Percentiles rank a stretch among this genome's conserved stretches.
Conservation (phyloP, 139 green algal species). For the Chlorella sp. region DNA sequence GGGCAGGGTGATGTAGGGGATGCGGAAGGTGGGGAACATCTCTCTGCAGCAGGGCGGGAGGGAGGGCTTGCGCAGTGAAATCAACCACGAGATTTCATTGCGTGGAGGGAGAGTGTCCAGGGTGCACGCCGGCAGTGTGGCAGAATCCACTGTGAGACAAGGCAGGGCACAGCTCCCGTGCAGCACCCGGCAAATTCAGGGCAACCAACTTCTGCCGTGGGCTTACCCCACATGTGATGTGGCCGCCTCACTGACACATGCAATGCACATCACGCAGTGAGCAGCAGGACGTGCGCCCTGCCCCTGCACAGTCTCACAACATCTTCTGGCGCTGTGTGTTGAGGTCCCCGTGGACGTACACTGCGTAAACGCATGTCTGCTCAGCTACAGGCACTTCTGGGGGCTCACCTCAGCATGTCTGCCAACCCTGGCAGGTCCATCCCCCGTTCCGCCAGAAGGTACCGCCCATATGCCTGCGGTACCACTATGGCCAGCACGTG, state of each 20-base stretch:
- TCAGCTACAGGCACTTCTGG: not conserved
- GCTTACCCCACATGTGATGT: not conserved
- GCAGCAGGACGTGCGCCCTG: no score
- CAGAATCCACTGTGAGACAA: no score
- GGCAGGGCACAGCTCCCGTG: not conserved
- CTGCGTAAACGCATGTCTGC: not conserved
- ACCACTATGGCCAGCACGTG: slow-evolving; percentile 58
- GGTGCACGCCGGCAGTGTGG: no score
- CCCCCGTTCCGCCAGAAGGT: slow-evolving; percentile 2
- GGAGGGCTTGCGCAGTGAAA: no score
- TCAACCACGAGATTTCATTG: no score
- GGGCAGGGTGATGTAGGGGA: not conserved
- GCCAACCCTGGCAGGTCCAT: not conserved
- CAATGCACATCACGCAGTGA: not conserved
- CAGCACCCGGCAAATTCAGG: no score
- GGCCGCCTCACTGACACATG: not conserved
- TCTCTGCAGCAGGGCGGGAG: not conserved
- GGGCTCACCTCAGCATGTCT: not conserved
- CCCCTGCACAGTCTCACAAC: no score
- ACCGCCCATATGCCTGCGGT: slow-evolving; percentile 49
- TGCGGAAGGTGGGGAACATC: not conserved
- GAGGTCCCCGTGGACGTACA: not conserved
- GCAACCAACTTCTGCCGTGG: no score
- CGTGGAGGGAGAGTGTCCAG: no score
- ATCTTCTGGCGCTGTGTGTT: no score